Conservation (phyloP, 140 eudicot species). For the Flaveria floridana region DNA sequence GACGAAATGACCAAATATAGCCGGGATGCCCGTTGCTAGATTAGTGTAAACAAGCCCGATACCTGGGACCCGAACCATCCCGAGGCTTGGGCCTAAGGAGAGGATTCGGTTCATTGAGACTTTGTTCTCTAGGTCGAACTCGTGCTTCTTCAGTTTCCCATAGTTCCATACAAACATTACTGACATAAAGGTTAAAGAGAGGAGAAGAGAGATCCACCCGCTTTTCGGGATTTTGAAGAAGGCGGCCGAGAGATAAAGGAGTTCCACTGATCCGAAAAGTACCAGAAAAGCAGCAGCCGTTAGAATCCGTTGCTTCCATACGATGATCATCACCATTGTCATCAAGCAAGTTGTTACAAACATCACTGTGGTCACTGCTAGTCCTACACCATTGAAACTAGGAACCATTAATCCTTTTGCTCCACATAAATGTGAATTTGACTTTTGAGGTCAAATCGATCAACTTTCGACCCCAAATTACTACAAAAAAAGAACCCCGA, state of each 20-base stretch:
- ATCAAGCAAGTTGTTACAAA: conserved; percentile 62
- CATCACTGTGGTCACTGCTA: conserved; percentile 59
- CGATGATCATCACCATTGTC: conserved; percentile 55
- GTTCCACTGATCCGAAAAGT: conserved; percentile 53
- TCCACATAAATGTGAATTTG: background rate
- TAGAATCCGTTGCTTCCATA: conserved; percentile 47
- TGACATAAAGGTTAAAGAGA: conserved; percentile 42
- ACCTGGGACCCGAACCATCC: conserved; percentile 63
- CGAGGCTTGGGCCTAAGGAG: conserved; percentile 55
- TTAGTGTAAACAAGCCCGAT: conserved; percentile 60
- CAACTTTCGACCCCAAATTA: background rate
- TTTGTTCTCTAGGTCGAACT: conserved; percentile 54
- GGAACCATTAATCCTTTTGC: conserved; percentile 16
- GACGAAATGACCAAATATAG: conserved; percentile 53
- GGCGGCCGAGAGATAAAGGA: conserved; percentile 56
- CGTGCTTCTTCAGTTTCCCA: conserved; percentile 51
- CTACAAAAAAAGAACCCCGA: background rate
- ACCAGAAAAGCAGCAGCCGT: conserved; percentile 38
- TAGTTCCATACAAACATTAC: conserved; percentile 56
- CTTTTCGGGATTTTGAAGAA: conserved; percentile 58
- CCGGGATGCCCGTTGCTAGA: conserved; percentile 50
- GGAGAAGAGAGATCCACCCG: conserved; percentile 58
- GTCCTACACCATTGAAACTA: conserved; percentile 35
- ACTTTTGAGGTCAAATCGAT: conserved; percentile 29
- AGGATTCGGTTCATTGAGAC: conserved; percentile 51